phyloP scores from a whole-genome alignment of 2,329 filamentous ascomycete species.

The Juglanconis juglandina region DNA sequence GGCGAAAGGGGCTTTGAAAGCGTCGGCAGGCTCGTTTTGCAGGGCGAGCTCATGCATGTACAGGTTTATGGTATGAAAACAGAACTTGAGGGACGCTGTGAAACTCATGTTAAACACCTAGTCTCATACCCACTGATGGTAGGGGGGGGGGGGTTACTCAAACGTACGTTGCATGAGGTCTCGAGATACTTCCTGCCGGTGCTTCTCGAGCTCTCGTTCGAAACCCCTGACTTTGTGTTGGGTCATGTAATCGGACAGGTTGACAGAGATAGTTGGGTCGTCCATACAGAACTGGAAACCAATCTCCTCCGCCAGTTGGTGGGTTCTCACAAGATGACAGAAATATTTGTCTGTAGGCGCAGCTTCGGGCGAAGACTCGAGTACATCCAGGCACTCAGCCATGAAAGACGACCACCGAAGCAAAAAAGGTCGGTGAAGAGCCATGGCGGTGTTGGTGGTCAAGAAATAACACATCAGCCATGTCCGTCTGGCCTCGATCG shows the following conservation, averaged over 20 bases:
- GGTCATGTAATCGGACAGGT: slow-evolving; percentile 59
- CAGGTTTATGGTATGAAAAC: slow-evolving; percentile 63
- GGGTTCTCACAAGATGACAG: slow-evolving; percentile 57
- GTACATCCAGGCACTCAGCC: slow-evolving; percentile 54
- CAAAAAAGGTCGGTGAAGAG: slow-evolving; percentile 57
- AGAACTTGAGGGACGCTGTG: slow-evolving; percentile 59
- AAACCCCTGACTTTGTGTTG: slow-evolving; percentile 64
- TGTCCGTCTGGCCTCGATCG: slow-evolving; percentile 52
- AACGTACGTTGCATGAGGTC: slow-evolving; percentile 56
- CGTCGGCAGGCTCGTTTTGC: slow-evolving; percentile 58
- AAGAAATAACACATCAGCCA: slow-evolving; percentile 61
- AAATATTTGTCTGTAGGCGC: slow-evolving; percentile 55
- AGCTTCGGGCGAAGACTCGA: slow-evolving; percentile 52
- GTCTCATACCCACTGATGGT: background rate
- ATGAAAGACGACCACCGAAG: slow-evolving; percentile 60
- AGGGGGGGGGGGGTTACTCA: background rate
- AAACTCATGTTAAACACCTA: slow-evolving; percentile 18
- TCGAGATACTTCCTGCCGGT: slow-evolving; percentile 50
- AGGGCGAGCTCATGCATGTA: slow-evolving; percentile 76
- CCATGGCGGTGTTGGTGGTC: slow-evolving; percentile 58
- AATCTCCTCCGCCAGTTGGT: slow-evolving; percentile 66
- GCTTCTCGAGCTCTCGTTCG: slow-evolving; percentile 61
- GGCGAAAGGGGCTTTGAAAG: slow-evolving; percentile 47
- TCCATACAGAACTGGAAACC: slow-evolving; percentile 65
- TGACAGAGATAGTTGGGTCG: slow-evolving; percentile 52